Base-by-base conservation (phyloP, 176 grass and related monocot species). In the Lolium rigidum region DNA sequence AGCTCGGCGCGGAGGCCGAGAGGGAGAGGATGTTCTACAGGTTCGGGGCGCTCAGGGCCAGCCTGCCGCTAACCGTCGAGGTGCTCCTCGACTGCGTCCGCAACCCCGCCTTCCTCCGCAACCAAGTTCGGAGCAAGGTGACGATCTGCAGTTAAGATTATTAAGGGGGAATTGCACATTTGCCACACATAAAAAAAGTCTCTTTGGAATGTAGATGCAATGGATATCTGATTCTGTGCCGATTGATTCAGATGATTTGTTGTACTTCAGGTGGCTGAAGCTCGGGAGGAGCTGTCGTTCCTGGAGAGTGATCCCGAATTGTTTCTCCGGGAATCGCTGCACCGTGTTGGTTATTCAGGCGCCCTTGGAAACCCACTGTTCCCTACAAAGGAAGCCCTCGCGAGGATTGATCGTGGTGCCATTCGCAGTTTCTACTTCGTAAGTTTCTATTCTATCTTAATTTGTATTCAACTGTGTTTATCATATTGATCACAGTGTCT, bases 1-100 rank as follows among this genome's bases (percentile, higher is more conserved):
- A 82, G 78, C 81, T 93, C 24, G 62, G 62, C 56, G 88, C 82
- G 39, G 82, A 35, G 3, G 85, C 85, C 55, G 87, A 85, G 20
- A 73, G 91, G 46, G 82, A 86, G 80, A 73, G 88, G 31, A 93
- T 86, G 88, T 74, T 82, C 2, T 88, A 90, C 54, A 83, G 25
- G 65, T 88, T 80, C 64, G 70, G 88, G 20, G 82, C 85, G 1
- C 76, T 93, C 13, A 90, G 87, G 13, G 78, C 76, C 52, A 87
- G 85, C 82, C 25, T 93, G 20, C 84, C 76, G 17, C 84, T 68
- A 1, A 76, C 81, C 28, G 68, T 88, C 11, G 91, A 90, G 47
- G 13, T 93, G 61, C 85, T 93, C 68, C 24, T 93, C 52, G 88
- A 93, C 35, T 93, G 88, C 57, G 47, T 90, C 49, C 81, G 82